phyloP scores from a whole-genome alignment of 225 moss, liverwort and hornwort genomes.

The Pleurozium schreberi region DNA sequence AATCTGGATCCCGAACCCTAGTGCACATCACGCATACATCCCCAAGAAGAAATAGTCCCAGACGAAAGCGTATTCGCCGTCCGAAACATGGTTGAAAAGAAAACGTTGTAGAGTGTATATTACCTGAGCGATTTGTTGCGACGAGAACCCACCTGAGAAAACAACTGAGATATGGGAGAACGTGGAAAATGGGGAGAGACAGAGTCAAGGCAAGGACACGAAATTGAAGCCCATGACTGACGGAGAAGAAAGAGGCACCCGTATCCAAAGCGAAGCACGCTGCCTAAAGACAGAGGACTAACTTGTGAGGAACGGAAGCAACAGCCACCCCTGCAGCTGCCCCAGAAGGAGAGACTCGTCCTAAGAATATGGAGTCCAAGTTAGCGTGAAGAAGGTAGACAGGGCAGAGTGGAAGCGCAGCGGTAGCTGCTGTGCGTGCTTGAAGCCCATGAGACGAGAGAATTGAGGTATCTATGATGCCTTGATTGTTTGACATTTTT shows the following conservation, averaged over 20 bases:
- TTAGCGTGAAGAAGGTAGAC: neutral
- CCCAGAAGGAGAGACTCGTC: neutral
- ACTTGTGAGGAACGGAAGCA: neutral
- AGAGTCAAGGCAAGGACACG: neutral
- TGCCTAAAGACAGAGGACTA: neutral
- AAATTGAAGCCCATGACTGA: neutral
- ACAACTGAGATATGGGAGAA: neutral
- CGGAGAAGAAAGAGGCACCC: neutral
- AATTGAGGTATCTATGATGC: neutral
- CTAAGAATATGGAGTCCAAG: neutral
- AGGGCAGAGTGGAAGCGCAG: neutral
- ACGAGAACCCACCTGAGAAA: neutral
- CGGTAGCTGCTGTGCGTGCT: neutral
- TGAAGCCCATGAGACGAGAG: neutral
- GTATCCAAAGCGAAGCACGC: neutral
- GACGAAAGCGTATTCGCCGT: neutral
- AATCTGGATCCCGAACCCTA: neutral
- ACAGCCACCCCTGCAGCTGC: neutral
- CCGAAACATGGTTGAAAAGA: neutral
- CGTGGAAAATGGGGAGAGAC: neutral
- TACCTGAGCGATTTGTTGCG: neutral
- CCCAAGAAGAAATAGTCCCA: neutral
- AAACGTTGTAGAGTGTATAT: neutral
- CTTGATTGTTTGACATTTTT: neutral
- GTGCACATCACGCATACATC: neutral